A percentile compares a stretch with the other conserved stretches of the same genome.
These are phyloP conservation scores for Salicornia ramosissima DNA, from an alignment of 148 eudicot genomes.

Conservation along the genomic window DNA sequence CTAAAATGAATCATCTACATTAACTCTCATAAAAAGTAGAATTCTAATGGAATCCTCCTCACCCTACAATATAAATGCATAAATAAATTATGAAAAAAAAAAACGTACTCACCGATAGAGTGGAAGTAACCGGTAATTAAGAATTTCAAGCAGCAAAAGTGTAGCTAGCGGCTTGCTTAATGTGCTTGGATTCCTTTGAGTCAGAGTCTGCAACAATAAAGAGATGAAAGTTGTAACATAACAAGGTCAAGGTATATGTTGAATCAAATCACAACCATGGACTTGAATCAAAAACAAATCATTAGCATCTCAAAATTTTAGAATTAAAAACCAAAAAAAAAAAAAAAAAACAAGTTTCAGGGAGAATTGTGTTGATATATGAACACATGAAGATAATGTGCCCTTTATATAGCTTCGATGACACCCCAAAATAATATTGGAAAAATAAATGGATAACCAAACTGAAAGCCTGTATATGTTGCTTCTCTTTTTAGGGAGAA, in stretches of 20 bases:
- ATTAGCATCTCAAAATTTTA: background rate
- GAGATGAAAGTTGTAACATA: background rate
- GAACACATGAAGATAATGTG: background rate
- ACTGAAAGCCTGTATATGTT: background rate
- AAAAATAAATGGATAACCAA: background rate
- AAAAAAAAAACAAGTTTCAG: background rate
- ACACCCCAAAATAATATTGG: background rate
- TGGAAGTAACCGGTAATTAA: conserved; percentile 93
- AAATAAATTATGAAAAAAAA: no score
- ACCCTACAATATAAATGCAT: background rate
- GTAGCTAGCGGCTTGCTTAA: conserved; percentile 77
- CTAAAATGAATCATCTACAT: background rate
- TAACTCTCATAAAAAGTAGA: background rate
- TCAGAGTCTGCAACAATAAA: conserved; percentile 57
- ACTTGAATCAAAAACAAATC: background rate
- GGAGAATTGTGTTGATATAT: background rate
- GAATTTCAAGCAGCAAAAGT: conserved; percentile 87
- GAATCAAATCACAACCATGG: background rate
- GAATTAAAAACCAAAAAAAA: background rate
- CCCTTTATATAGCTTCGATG: background rate
- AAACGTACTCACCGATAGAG: conserved; percentile 68
- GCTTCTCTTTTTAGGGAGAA: background rate
- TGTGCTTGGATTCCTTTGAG: conserved; percentile 75
- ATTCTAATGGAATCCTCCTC: background rate
- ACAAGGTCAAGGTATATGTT: conserved; percentile 7